Base-by-base conservation (phyloP, 73 alveolate species). In the Blepharisma stoltei region DNA sequence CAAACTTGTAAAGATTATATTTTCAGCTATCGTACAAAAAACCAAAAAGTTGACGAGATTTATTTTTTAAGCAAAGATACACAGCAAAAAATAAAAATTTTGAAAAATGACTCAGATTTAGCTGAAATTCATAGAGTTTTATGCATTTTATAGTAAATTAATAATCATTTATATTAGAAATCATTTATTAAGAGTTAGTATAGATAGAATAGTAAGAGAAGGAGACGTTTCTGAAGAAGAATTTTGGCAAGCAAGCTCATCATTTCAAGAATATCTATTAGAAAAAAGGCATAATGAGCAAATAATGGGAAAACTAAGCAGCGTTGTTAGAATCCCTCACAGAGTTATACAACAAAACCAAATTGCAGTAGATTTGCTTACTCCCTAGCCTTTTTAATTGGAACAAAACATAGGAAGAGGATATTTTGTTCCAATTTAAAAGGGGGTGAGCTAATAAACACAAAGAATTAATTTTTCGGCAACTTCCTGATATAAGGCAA, bases 381-480 rank as follows among this genome's bases (percentile, higher is more conserved):
- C n/a, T n/a, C n/a, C n/a, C n/a, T n/a, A n/a, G n/a, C n/a, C n/a
- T n/a, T n/a, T n/a, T n/a, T n/a, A n/a, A n/a, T n/a, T n/a, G n/a
- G n/a, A n/a, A n/a, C n/a, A n/a, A n/a, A n/a, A n/a, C n/a, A n/a
- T n/a, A n/a, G n/a, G n/a, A n/a, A n/a, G n/a, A n/a, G n/a, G n/a
- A n/a, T n/a, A n/a, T n/a, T n/a, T n/a, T n/a, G n/a, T n/a, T n/a
- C n/a, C n/a, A n/a, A n/a, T n/a, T n/a, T n/a, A n/a, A n/a, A n/a
- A n/a, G n/a, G n/a, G n/a, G n/a, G n/a, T n/a, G n/a, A n/a, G n/a
- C n/a, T n/a, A 25, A n/a, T 14, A 60, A 25, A 25, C 46, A 60
- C 46, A 60, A 60, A 60, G 73, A 60, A 25, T n/a, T 20, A 9
- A 60, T 60, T 1, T 60, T 60, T 60, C 73, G 73, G 23, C 73